Evolutionary conservation across 495 filamentous ascomycete genomes (phyloP).

Genomic region (Hypoxylon lienhwacheense): DNA sequence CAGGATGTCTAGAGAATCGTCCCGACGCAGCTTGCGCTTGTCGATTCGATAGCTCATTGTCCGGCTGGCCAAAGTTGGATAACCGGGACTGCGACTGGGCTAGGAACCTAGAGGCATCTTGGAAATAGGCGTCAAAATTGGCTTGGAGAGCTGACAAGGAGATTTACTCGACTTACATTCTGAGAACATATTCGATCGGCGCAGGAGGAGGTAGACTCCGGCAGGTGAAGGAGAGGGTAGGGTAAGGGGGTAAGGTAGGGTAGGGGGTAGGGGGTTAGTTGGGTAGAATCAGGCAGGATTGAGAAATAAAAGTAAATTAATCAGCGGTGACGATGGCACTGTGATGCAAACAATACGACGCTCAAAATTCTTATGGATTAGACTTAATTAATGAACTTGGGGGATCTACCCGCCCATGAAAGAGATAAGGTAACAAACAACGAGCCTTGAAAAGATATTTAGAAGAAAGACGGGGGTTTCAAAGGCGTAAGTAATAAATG

Average conservation of each 20-base stretch:
- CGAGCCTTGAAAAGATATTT: conserved; percentile 2
- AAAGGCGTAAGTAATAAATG: conserved; percentile 20
- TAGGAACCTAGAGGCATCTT: conserved; percentile 96
- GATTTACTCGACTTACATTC: conserved; percentile 75
- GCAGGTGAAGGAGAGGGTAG: conserved; percentile 18
- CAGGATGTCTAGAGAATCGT: conserved; percentile 41
- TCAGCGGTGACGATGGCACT: conserved; percentile 30
- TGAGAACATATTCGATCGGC: conserved; percentile 74
- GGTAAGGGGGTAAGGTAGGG: conserved; percentile 1
- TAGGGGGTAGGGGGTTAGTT: conserved; percentile 6
- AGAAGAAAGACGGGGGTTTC: conserved; percentile 10
- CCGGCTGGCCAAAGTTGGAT: conserved; percentile 64
- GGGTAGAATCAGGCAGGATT: conserved; percentile 18
- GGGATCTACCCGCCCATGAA: conserved; percentile 21
- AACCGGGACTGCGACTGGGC: conserved; percentile 92
- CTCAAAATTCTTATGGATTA: conserved; percentile 6
- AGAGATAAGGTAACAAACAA: not conserved
- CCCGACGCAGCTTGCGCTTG: conserved; percentile 40
- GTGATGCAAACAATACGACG: conserved; percentile 33
- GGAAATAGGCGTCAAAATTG: conserved; percentile 21
- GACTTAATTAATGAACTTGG: conserved; percentile 1
- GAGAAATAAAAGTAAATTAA: conserved; percentile 17
- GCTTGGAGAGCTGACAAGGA: conserved; percentile 11
- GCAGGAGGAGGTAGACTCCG: conserved; percentile 40
- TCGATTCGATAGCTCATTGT: conserved; percentile 47